phyloP scores from a whole-genome alignment of 345 rosid genomes.

The Limnanthes douglasii region DNA sequence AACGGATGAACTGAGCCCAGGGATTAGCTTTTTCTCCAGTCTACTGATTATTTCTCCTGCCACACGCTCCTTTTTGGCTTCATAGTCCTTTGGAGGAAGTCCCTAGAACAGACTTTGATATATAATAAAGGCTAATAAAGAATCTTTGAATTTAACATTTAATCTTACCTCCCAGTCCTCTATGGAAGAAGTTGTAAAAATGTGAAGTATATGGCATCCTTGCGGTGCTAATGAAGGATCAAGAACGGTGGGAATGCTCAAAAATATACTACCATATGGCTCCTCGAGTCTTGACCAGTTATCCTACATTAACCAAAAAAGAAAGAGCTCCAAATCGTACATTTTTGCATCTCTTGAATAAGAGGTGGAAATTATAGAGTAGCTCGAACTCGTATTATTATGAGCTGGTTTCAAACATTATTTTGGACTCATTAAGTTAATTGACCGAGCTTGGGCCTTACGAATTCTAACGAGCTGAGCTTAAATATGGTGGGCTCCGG shows the following conservation, averaged over 20 bases:
- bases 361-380: no score
- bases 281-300: conserved; percentile 61
- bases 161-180: conserved; percentile 78
- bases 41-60: conserved; percentile 54
- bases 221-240: conserved; percentile 80
- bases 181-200: conserved; percentile 74
- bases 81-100: conserved; percentile 54
- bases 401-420: no score
- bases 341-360: no score
- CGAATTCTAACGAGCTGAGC: no score
- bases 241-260: conserved; percentile 92
- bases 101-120: conserved; percentile 26
- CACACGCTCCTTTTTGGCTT: conserved; percentile 57
- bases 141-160: not conserved
- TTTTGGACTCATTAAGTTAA: no score
- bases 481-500: no score
- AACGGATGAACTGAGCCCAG: conserved; percentile 65
- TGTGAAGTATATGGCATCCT: conserved; percentile 75
- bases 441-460: no score
- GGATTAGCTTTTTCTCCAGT: conserved; percentile 74
- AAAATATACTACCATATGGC: conserved; percentile 86
- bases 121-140: not conserved
- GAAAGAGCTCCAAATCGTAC: not conserved
- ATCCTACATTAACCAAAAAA: conserved; percentile 23
- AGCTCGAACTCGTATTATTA: no score